Conservation (phyloP, 2,329 filamentous ascomycete genomes). For the Rutstroemia sp. region DNA sequence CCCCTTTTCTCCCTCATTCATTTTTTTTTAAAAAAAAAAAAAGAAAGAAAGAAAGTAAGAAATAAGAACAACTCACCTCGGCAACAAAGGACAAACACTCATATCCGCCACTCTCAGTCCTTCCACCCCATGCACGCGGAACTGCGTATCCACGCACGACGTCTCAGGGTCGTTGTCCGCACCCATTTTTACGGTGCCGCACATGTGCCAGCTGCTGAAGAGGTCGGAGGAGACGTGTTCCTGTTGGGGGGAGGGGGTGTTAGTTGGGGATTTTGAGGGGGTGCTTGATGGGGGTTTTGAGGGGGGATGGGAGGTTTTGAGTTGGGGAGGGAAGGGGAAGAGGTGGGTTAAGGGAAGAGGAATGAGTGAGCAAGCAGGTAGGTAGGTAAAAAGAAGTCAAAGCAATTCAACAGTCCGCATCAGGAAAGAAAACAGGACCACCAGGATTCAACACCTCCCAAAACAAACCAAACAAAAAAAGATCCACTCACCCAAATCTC, state of each 20-base stretch:
- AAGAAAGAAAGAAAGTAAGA: background rate
- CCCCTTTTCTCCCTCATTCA: too few species aligned
- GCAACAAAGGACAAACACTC: conserved; percentile 43
- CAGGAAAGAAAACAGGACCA: too few species aligned
- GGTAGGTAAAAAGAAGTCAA: too few species aligned
- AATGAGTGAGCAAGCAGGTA: too few species aligned
- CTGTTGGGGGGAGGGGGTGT: background rate
- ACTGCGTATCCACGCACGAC: conserved; percentile 42
- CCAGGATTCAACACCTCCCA: too few species aligned
- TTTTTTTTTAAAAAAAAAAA: too few species aligned
- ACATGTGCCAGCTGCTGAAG: conserved; percentile 2
- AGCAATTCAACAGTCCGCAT: too few species aligned
- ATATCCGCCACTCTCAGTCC: conserved; percentile 44
- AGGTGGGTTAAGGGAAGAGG: too few species aligned
- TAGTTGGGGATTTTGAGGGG: background rate
- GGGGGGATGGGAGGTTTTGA: too few species aligned
- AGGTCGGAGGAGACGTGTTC: background rate
- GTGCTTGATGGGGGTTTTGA: background rate
- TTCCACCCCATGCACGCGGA: conserved; percentile 41
- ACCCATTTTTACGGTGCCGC: background rate
- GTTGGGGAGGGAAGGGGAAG: background rate
- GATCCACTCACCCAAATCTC: background rate
- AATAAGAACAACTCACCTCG: conserved; percentile 34
- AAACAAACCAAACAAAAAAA: background rate
- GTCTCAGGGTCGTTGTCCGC: conserved; percentile 29